A percentile compares a stretch with the other conserved stretches of the same genome.
Conservation (phyloP, 768 basidiomycete species). For the Russula lepida region DNA sequence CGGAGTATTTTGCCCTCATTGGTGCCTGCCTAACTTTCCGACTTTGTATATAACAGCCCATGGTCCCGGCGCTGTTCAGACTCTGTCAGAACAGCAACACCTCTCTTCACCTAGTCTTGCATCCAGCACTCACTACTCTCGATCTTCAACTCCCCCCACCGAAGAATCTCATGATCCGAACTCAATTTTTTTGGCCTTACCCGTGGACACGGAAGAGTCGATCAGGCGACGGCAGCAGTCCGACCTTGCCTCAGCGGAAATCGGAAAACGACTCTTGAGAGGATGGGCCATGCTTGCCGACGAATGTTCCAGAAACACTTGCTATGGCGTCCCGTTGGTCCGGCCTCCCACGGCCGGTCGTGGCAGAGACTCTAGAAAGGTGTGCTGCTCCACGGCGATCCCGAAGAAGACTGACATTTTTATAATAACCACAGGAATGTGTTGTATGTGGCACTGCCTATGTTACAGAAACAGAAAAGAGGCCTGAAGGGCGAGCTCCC, state of each 20-base stretch:
- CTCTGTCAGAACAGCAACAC: slow-evolving; percentile 7
- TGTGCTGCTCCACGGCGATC: slow-evolving; percentile 25
- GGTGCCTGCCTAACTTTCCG: background rate
- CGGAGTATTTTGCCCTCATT: slow-evolving; percentile 24
- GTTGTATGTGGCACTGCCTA: slow-evolving; percentile 21
- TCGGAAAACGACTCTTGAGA: slow-evolving; percentile 66
- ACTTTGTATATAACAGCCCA: slow-evolving; percentile 5
- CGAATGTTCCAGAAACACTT: slow-evolving; percentile 61
- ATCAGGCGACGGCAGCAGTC: slow-evolving; percentile 70
- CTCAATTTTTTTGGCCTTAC: slow-evolving; percentile 55
- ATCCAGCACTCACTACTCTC: slow-evolving; percentile 46
- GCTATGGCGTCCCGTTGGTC: slow-evolving; percentile 79
- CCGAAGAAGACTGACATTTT: background rate
- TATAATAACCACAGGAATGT: slow-evolving; percentile 15
- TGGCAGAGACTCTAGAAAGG: slow-evolving; percentile 60
- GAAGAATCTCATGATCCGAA: slow-evolving; percentile 55
- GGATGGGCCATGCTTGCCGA: slow-evolving; percentile 90
- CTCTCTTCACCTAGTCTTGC: slow-evolving; percentile 33
- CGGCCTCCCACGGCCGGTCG: slow-evolving; percentile 58
- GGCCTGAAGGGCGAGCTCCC: slow-evolving; percentile 1
- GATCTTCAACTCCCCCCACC: slow-evolving; percentile 70
- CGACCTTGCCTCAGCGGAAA: slow-evolving; percentile 69
- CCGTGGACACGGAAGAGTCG: slow-evolving; percentile 58
- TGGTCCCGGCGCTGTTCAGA: background rate
- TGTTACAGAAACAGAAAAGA: slow-evolving; percentile 10